These are phyloP conservation scores for Coemansia brasiliensis DNA, from an alignment of 192 early-diverging fungal species.

Conservation along the genomic window DNA sequence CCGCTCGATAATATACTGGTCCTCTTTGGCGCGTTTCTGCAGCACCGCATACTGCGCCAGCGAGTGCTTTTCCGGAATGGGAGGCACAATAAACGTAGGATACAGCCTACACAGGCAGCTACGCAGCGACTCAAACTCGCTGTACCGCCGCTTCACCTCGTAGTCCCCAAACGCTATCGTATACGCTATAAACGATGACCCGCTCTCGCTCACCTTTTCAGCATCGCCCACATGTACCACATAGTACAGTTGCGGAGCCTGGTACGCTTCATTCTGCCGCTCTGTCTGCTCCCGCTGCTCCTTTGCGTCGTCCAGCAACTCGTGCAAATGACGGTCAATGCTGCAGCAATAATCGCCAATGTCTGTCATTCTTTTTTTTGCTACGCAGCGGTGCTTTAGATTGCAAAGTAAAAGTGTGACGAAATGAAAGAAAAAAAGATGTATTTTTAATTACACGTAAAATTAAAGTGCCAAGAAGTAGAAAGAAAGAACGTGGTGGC, in stretches of 20 bases:
- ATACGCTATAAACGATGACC: constrained; percentile 49
- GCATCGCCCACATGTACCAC: constrained; percentile 49
- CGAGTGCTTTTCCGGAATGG: constrained; percentile 97
- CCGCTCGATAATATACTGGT: constrained; percentile 84
- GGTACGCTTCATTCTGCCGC: constrained; percentile 22
- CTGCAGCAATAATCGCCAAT: constrained; percentile 52
- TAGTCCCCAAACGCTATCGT: constrained; percentile 47
- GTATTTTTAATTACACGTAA: not conserved
- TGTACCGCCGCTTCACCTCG: constrained; percentile 81
- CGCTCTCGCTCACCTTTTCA: constrained; percentile 45
- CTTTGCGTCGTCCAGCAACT: constrained; percentile 45
- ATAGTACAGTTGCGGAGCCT: constrained; percentile 40
- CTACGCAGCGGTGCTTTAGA: not conserved
- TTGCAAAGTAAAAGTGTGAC: not conserved
- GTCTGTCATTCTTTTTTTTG: constrained; percentile 39
- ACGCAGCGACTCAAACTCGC: constrained; percentile 93
- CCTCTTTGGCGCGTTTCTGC: constrained; percentile 89
- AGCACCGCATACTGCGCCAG: constrained; percentile 66
- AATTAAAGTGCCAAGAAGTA: not conserved
- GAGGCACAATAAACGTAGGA: constrained; percentile 87
- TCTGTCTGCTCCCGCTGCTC: constrained; percentile 33
- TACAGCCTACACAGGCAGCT: constrained; percentile 75
- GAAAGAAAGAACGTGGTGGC: not conserved
- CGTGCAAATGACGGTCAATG: constrained; percentile 51
- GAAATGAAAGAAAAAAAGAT: not conserved